Base-by-base conservation (phyloP, 2,329 filamentous ascomycete genomes). In the Alternaria triticina region DNA sequence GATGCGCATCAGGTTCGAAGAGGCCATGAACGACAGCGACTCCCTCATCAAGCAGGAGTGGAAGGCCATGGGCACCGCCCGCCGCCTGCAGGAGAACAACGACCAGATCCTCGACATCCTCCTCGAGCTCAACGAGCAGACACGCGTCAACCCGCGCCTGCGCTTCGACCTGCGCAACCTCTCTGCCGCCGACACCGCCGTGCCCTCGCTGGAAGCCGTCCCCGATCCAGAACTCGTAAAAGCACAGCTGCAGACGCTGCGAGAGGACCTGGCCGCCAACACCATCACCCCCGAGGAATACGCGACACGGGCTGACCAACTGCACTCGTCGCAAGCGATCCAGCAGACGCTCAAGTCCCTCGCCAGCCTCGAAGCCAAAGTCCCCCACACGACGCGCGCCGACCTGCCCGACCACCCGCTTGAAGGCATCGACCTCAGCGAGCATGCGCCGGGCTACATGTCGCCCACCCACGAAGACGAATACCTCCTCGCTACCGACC, bases 21-120 rank as follows among this genome's bases (percentile, higher is more conserved):
- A 89, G 54, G 89, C 88, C 74, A 92, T 94, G 87, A 87, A 90
- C 61, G 89, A 93, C 69, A 92, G 93, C 78, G 96, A 97, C 81
- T 87, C 90, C 58, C 86, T 96, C 64, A 96, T 96, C 81, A 89
- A 89, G 72, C 86, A 92, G 58, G 94, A 96, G 80, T 91, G 92
- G 79, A 90, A 91, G 80, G 92, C 94, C 36, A 89, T 91, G 65
- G 89, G 90, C 69, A 91, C 93, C 5, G 92, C 93, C 22, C 94
- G 92, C 79, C 88, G 94, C 56, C 86, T 99, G 64, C 91, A 93
- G 60, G 89, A 96, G 73, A 91, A 97, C 82, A 97, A 97, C 73
- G 95, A 98, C 80, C 94, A 94, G 79, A 83, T 98, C 33, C 88
- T 97, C 57, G 95, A 98, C 72, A 83, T 97, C 11, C 88, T 98